These are phyloP conservation scores for Anthostomella pinea DNA, from an alignment of 2,329 filamentous ascomycete genomes.

Conservation along the genomic window DNA sequence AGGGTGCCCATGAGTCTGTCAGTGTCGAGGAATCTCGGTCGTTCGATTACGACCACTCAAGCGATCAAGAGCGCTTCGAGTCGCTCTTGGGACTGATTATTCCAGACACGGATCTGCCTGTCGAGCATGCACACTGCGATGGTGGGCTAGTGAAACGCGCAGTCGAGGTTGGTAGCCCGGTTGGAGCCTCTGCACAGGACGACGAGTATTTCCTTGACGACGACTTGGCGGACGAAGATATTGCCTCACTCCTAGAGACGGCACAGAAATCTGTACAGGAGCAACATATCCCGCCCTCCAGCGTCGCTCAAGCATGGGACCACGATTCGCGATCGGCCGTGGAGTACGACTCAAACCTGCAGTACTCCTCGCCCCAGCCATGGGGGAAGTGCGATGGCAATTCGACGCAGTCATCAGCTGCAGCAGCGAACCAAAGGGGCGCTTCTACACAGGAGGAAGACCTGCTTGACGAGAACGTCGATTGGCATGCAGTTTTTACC, in stretches of 20 bases:
- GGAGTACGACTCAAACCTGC: slow-evolving; percentile 36
- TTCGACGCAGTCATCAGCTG: not conserved
- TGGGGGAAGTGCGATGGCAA: slow-evolving; percentile 1
- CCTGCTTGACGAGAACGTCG: slow-evolving; percentile 38
- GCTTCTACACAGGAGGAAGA: slow-evolving; percentile 25
- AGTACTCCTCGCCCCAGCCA: slow-evolving; percentile 31
- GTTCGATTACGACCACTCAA: too few relatives aligned
- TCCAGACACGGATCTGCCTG: too few relatives aligned
- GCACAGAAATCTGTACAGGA: slow-evolving; percentile 12
- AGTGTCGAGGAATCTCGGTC: too few relatives aligned
- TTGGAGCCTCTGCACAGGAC: slow-evolving; percentile 1
- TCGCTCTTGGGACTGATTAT: too few relatives aligned
- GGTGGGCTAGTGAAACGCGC: not conserved
- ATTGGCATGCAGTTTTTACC: slow-evolving; percentile 37
- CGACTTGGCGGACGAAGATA: slow-evolving; percentile 25
- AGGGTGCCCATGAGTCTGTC: too few relatives aligned
- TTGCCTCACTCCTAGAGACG: slow-evolving; percentile 18
- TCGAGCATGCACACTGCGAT: too few relatives aligned
- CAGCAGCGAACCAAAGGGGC: not conserved
- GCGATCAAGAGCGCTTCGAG: too few relatives aligned
- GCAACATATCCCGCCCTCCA: slow-evolving; percentile 30
- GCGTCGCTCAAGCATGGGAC: slow-evolving; percentile 32
- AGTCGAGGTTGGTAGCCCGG: not conserved
- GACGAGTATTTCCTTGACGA: slow-evolving; percentile 28
- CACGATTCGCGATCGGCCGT: slow-evolving; percentile 32